Evolutionary conservation across 2,329 filamentous ascomycete genomes (phyloP).

Genomic region (Sclerotiophoma versabilis): DNA sequence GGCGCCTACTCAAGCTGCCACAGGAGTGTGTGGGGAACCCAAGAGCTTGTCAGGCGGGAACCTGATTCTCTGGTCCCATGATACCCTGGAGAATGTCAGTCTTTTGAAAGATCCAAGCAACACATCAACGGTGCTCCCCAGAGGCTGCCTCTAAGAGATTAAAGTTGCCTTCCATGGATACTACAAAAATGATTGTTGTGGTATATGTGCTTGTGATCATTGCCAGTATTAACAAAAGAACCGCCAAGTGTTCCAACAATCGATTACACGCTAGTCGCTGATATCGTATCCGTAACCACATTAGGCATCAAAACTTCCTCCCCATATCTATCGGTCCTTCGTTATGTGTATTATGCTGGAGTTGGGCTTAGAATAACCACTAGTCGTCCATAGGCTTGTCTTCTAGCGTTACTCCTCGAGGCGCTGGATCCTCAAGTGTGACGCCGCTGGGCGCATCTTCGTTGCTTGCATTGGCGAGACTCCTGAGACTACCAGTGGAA

Average conservation of each 20-base stretch:
- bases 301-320: slow-evolving; percentile 18
- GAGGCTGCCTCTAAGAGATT: no score
- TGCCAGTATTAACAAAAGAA: slow-evolving; percentile 24
- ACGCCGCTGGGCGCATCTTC: slow-evolving; percentile 59
- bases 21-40: neutral
- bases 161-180: no score
- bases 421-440: slow-evolving; percentile 62
- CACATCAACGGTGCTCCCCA: no score
- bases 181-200: no score
- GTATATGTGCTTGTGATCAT: slow-evolving; percentile 35
- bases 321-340: slow-evolving; percentile 14
- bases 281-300: slow-evolving; percentile 16
- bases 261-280: slow-evolving; percentile 18
- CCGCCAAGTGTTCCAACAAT: slow-evolving; percentile 12
- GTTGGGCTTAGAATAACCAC: slow-evolving; percentile 25
- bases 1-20: neutral
- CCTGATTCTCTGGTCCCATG: neutral
- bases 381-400: slow-evolving; percentile 82
- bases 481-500: slow-evolving; percentile 50
- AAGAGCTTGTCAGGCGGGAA: neutral
- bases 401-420: slow-evolving; percentile 69
- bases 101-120: no score
- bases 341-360: slow-evolving; percentile 8
- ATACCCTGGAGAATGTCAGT: no score
- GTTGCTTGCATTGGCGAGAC: slow-evolving; percentile 45